phyloP scores from a whole-genome alignment of 148 eudicot genomes.

The Spergularia bocconei region DNA sequence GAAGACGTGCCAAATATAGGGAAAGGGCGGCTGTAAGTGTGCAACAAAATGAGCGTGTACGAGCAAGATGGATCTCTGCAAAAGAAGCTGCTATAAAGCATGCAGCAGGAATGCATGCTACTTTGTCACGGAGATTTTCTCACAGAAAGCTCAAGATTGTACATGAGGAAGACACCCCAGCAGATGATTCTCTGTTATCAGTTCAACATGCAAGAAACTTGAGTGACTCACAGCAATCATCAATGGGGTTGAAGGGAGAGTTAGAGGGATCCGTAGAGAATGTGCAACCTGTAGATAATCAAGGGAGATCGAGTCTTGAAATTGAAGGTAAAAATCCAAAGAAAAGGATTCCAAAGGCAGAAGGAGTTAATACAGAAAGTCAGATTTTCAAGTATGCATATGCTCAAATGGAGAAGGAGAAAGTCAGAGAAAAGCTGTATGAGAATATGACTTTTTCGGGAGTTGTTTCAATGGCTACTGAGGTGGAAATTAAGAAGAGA shows the following conservation, averaged over 20 bases:
- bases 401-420: slow-evolving; percentile 77
- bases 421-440: slow-evolving; percentile 38
- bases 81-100: slow-evolving; percentile 69
- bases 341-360: slow-evolving; percentile 38
- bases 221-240: slow-evolving; percentile 29
- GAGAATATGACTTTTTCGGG: slow-evolving; percentile 54
- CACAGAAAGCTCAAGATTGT: slow-evolving; percentile 34
- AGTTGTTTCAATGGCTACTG: slow-evolving; percentile 52
- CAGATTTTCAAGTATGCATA: slow-evolving; percentile 74
- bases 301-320: slow-evolving; percentile 35
- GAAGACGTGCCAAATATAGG: slow-evolving; percentile 75
- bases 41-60: slow-evolving; percentile 54
- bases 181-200: slow-evolving; percentile 26
- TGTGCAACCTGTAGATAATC: slow-evolving; percentile 32
- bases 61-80: slow-evolving; percentile 65
- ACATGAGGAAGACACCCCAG: slow-evolving; percentile 26
- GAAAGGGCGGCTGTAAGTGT: slow-evolving; percentile 75
- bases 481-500: slow-evolving; percentile 44
- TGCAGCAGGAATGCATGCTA: slow-evolving; percentile 45
- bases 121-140: slow-evolving; percentile 62
- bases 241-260: slow-evolving; percentile 30
- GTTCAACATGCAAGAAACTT: slow-evolving; percentile 16
- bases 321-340: slow-evolving; percentile 31
- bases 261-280: slow-evolving; percentile 20
- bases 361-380: slow-evolving; percentile 47